These are phyloP conservation scores for Vachellia pachyceras DNA, from an alignment of 306 rosid species.

Conservation along the genomic window DNA sequence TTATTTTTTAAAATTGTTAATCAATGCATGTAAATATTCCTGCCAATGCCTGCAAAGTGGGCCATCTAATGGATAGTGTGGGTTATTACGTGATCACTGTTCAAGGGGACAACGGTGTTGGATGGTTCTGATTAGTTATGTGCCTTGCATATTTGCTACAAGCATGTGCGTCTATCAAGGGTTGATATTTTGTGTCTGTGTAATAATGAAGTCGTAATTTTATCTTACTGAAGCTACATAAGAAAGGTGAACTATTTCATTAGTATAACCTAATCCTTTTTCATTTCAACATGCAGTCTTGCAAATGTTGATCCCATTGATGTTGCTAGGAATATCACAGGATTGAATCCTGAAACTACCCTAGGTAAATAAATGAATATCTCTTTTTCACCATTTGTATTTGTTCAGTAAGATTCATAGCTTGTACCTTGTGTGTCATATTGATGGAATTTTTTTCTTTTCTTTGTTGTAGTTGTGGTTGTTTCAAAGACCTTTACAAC, in stretches of 20 bases:
- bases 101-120: constrained; percentile 22
- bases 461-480: constrained; percentile 72
- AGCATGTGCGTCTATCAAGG: constrained; percentile 22
- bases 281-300: constrained; percentile 63
- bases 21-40: constrained; percentile 9
- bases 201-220: constrained; percentile 9
- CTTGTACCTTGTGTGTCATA: constrained; percentile 20
- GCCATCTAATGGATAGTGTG: constrained; percentile 10
- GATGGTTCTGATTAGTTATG: constrained; percentile 11
- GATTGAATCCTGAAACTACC: constrained; percentile 86
- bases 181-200: background rate
- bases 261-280: constrained; percentile 20
- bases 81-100: background rate
- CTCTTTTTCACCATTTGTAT: background rate
- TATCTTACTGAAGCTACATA: constrained; percentile 5
- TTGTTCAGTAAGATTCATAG: constrained; percentile 20
- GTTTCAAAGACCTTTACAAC: constrained; percentile 97
- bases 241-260: background rate
- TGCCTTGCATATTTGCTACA: background rate
- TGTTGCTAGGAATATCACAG: constrained; percentile 75
- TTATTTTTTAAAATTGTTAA: constrained; percentile 20
- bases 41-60: constrained; percentile 3
- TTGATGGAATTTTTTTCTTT: constrained; percentile 19
- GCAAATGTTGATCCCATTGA: constrained; percentile 96
- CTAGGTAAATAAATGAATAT: constrained; percentile 63